Evolutionary conservation across 495 filamentous ascomycete species (phyloP).

Genomic region (Trichocladium antarcticum): DNA sequence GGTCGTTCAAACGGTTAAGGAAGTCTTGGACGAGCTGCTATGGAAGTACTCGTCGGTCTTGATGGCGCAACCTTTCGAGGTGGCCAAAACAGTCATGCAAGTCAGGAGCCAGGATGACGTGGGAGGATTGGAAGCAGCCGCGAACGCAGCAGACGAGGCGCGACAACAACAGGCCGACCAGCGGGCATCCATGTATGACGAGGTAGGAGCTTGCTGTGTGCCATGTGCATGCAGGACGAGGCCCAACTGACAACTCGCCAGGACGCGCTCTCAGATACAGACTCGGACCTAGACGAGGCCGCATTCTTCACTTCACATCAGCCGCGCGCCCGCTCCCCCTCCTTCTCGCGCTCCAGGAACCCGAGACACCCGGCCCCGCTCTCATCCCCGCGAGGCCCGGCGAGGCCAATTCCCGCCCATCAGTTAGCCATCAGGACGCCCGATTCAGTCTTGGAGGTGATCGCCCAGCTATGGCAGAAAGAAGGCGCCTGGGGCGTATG

Average conservation of each 20-base stretch:
- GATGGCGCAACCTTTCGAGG: constrained; percentile 91
- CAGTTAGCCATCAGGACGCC: constrained; percentile 56
- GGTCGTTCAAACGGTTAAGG: constrained; percentile 56
- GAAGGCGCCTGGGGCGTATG: constrained; percentile 86
- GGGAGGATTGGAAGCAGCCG: constrained; percentile 26
- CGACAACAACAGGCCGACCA: constrained; percentile 27
- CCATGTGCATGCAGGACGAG: background rate
- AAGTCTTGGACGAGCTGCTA: constrained; percentile 63
- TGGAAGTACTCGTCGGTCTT: constrained; percentile 78
- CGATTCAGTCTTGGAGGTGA: constrained; percentile 64
- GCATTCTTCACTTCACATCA: constrained; percentile 70
- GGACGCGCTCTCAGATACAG: constrained; percentile 33
- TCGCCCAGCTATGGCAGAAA: constrained; percentile 76
- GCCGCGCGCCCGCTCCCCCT: constrained; percentile 49
- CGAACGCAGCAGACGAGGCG: constrained; percentile 15
- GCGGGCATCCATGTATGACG: constrained; percentile 35
- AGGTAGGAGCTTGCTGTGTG: constrained; percentile 31
- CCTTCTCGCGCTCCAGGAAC: constrained; percentile 30
- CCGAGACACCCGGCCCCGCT: constrained; percentile 24
- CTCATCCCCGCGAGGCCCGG: constrained; percentile 18
- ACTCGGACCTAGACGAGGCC: constrained; percentile 68
- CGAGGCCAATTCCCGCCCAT: constrained; percentile 38
- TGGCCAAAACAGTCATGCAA: constrained; percentile 87
- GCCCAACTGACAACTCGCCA: constrained; percentile 9
- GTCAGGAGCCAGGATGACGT: constrained; percentile 47